A percentile compares a stretch with the other conserved stretches of the same genome.
These are phyloP conservation scores for Tulasnella sp. DNA, from an alignment of 768 basidiomycete species.

Conservation along the genomic window DNA sequence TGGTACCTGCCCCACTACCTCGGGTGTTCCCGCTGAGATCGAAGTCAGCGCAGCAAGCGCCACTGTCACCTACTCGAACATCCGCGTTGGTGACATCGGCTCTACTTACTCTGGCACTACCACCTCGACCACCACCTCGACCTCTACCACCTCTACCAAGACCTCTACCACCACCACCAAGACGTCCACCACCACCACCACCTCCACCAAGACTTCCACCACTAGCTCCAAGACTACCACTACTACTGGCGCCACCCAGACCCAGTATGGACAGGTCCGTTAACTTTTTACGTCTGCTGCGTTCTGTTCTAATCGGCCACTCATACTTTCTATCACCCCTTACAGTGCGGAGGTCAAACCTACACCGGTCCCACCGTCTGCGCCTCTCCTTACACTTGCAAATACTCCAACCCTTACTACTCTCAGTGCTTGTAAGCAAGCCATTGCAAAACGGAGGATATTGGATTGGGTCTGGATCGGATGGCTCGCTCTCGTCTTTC, in stretches of 20 bases:
- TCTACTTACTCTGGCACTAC: conserved; percentile 15
- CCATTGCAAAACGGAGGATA: background rate
- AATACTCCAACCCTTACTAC: conserved; percentile 21
- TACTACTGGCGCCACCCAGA: background rate
- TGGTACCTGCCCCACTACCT: conserved; percentile 27
- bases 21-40: conserved; percentile 22
- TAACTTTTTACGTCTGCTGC: background rate
- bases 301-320: background rate
- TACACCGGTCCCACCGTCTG: conserved; percentile 27
- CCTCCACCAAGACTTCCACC: background rate
- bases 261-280: background rate
- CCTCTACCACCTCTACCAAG: background rate
- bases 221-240: background rate
- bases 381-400: conserved; percentile 23
- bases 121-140: background rate
- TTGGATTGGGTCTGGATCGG: background rate
- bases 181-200: background rate
- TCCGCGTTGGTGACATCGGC: conserved; percentile 27
- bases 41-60: conserved; percentile 23
- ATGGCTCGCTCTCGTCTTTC: background rate
- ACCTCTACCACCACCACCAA: background rate
- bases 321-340: background rate
- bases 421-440: conserved; percentile 15
- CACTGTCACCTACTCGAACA: conserved; percentile 27
- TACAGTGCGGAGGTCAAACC: conserved; percentile 4